Evolutionary conservation across 306 rosid genomes (phyloP).

Genomic region (Psophocarpus tetragonolobus): DNA sequence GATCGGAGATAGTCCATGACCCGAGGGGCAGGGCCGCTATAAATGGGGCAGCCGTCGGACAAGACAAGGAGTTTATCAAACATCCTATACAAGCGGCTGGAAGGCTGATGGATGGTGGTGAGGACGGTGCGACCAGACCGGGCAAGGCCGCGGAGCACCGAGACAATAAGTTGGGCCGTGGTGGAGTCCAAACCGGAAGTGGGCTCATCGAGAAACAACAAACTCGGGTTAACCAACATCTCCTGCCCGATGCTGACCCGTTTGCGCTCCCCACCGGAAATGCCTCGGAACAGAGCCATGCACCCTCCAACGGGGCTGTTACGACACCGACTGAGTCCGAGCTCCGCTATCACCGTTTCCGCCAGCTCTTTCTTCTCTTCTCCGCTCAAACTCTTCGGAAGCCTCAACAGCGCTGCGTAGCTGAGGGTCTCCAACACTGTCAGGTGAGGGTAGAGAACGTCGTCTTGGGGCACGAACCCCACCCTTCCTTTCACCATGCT

Average conservation of each 20-base stretch:
- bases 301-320: constrained; percentile 62
- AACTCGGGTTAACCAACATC: constrained; percentile 82
- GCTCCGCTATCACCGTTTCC: constrained; percentile 55
- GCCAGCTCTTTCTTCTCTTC: constrained; percentile 66
- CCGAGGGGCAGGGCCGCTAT: constrained; percentile 62
- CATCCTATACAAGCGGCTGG: constrained; percentile 72
- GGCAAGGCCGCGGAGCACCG: constrained; percentile 46
- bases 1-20: constrained; percentile 72
- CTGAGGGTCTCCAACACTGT: constrained; percentile 74
- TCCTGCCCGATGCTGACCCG: constrained; percentile 89
- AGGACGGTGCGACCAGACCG: constrained; percentile 75
- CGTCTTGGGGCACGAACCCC: constrained; percentile 83
- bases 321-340: constrained; percentile 66
- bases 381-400: constrained; percentile 53
- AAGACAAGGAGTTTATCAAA: constrained; percentile 77
- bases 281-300: constrained; percentile 57
- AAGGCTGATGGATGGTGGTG: constrained; percentile 87
- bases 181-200: constrained; percentile 93
- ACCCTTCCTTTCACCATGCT: constrained; percentile 56
- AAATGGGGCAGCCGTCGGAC: constrained; percentile 73
- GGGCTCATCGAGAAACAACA: constrained; percentile 77
- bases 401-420: constrained; percentile 63
- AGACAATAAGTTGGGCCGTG: constrained; percentile 63
- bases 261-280: constrained; percentile 86
- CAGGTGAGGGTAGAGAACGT: constrained; percentile 79